These are phyloP conservation scores for Leersia perrieri DNA, from an alignment of 176 grass and related monocot genomes.

Conservation along the genomic window DNA sequence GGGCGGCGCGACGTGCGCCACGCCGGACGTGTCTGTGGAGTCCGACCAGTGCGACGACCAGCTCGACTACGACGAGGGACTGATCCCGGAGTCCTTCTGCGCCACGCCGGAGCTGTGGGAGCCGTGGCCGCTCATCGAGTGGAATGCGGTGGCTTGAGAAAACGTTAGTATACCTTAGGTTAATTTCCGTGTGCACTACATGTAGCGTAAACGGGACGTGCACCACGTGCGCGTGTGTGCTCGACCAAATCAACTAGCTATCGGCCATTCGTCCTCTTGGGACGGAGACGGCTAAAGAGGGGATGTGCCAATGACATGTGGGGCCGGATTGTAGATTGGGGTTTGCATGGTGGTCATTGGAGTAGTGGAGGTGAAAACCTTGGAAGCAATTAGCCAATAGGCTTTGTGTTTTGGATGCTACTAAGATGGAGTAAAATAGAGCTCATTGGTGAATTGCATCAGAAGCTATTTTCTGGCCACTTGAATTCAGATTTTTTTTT, in stretches of 20 bases:
- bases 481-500: constrained; percentile 6
- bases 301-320: constrained; percentile 11
- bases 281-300: background rate
- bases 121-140: constrained; percentile 61
- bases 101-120: constrained; percentile 73
- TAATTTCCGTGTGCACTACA: constrained; percentile 20
- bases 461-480: background rate
- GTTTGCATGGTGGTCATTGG: background rate
- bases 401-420: background rate
- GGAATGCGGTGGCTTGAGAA: constrained; percentile 62
- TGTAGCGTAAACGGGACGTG: constrained; percentile 21
- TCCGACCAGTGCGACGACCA: constrained; percentile 44
- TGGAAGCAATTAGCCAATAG: constrained; percentile 12
- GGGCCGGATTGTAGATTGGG: background rate
- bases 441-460: background rate
- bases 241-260: background rate
- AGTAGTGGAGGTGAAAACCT: background rate
- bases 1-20: constrained; percentile 22
- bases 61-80: constrained; percentile 36
- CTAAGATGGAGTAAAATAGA: background rate
- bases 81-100: constrained; percentile 55
- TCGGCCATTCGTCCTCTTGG: background rate
- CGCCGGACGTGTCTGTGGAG: constrained; percentile 38
- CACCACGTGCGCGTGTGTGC: constrained; percentile 18
- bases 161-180: constrained; percentile 1